Evolutionary conservation across 768 basidiomycete genomes (phyloP), one percentile per base, ranked within the genome.

Genomic region (Boletus huronensis): DNA sequence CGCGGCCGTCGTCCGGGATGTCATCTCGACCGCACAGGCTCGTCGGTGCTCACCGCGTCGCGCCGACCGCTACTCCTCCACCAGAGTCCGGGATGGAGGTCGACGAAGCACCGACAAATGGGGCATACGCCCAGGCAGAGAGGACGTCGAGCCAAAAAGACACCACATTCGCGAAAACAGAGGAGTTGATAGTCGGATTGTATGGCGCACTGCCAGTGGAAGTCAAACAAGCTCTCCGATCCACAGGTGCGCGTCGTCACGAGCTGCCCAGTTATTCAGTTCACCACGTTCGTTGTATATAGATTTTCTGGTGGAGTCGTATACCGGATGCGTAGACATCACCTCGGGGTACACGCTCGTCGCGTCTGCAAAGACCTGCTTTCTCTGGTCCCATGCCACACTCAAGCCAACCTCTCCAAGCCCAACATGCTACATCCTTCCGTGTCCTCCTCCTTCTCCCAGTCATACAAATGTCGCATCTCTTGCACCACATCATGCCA

Each of bases 361-460:
- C 23, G 81, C 82, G 17, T 90, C 89, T 25, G 72, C 75, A 7
- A 80, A 82, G 63, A 88, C 87, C 9, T 90, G 88, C 67, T 91
- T 88, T 70, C 85, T 90, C 44, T 92, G 89, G 89, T 86, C 88
- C 57, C 86, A 91, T 72, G 79, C 84, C 76, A 81, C 84, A 2
- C 75, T 87, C 53, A 84, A 81, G 66, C 84, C 87, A 26, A 82
- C 81, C 34, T 69, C 67, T 10, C 62, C 67, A 26, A 69, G 67
- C 16, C 87, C 88, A 9, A 91, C 88, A 11, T 90, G 90, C 66
- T 91, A 91, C 60, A 90, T 92, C 42, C 89, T 92, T 61, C 75
- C 84, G 11, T 89, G 85, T 64, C 90, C 90, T 5, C 71, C 72
- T 55, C 74, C 78, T 53, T 58, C 72, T 21, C 68, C 71, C 21